Evolutionary conservation across 2,329 filamentous ascomycete species (phyloP), one percentile per base, ranked within the genome.

Genomic region (Penicillium expansum): DNA sequence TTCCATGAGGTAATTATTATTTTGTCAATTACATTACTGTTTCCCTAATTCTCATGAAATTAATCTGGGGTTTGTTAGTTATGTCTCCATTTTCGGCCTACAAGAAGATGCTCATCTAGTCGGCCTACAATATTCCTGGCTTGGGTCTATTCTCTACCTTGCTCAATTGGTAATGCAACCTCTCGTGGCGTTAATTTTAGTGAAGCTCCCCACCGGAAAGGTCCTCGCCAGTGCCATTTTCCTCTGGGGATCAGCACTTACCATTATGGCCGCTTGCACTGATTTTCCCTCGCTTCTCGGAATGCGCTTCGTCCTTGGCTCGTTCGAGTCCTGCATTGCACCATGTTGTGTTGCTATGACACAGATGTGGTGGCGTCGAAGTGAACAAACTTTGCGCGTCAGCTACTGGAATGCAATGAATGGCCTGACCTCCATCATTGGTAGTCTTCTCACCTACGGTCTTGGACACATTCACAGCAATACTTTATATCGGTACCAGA

Each of bases 341-440:
- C 82, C 83, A 0, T 79, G 79, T 20, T 85, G 84, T 60, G 75
- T 84, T 16, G 81, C 82, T 18, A 82, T 85, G 33, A 84, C 83
- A 0, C 79, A 82, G 53, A 85, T 85, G 81, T 87, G 84, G 84
- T 87, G 82, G 76, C 77, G 82, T 41, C 77, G 83, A 50, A 76
- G 78, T 56, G 84, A 86, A 62, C 83, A 86, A 67, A 84, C 83
- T 0, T 68, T 82, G 48, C 73, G 84, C 3, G 81, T 83, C 13
- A 80, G 81, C 9, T 77, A 79, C 2, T 86, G 84, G 84, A 85
- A 86, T 63, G 80, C 78, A 20, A 86, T 85, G 80, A 83, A 86
- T 52, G 83, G 84, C 2, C 68, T 85, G 4, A 83, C 82, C 4
- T 82, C 81, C 65, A 83, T 85, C 9, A 78, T 82, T 27, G 82